Percentiles rank a stretch among this genome's conserved stretches.
Conservation (phyloP, 768 basidiomycete species). For the Leccinum boreale region DNA sequence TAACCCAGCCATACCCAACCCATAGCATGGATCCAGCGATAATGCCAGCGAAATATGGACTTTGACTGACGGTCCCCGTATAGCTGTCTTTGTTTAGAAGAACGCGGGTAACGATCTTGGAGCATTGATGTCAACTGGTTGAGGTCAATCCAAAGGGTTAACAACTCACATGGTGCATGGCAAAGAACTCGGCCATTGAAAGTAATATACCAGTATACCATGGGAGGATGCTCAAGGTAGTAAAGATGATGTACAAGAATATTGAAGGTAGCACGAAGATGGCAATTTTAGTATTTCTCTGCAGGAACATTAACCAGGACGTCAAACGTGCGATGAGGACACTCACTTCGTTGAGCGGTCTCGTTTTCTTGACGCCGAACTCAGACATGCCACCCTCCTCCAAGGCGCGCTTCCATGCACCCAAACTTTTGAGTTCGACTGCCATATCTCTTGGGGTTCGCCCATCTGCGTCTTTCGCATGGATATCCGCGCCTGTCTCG, state of each 20-base stretch:
- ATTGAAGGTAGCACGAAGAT: constrained; percentile 78
- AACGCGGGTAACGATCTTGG: constrained; percentile 78
- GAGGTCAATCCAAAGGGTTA: background rate
- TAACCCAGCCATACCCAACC: constrained; percentile 82
- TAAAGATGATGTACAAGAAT: constrained; percentile 81
- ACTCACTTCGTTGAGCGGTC: constrained; percentile 69
- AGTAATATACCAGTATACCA: constrained; percentile 88
- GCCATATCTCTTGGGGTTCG: constrained; percentile 96
- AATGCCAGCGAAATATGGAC: constrained; percentile 92
- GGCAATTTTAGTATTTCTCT: constrained; percentile 80
- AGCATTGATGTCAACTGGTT: constrained; percentile 8
- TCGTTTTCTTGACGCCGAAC: constrained; percentile 62
- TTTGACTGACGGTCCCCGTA: constrained; percentile 78
- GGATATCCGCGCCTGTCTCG: constrained; percentile 82
- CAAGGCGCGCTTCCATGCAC: constrained; percentile 85
- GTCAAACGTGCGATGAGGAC: background rate
- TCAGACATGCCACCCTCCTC: constrained; percentile 85
- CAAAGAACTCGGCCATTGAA: constrained; percentile 83
- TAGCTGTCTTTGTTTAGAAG: constrained; percentile 79
- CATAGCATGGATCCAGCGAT: constrained; percentile 83
- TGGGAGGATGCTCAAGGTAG: constrained; percentile 76
- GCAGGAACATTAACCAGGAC: background rate
- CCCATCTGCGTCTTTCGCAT: constrained; percentile 75
- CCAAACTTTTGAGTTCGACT: constrained; percentile 83
- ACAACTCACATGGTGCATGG: constrained; percentile 85